Percentiles rank a stretch among this genome's conserved stretches.
phyloP scores from a whole-genome alignment of 2,329 filamentous ascomycete genomes.

The Graphiopsis chlorocephala region DNA sequence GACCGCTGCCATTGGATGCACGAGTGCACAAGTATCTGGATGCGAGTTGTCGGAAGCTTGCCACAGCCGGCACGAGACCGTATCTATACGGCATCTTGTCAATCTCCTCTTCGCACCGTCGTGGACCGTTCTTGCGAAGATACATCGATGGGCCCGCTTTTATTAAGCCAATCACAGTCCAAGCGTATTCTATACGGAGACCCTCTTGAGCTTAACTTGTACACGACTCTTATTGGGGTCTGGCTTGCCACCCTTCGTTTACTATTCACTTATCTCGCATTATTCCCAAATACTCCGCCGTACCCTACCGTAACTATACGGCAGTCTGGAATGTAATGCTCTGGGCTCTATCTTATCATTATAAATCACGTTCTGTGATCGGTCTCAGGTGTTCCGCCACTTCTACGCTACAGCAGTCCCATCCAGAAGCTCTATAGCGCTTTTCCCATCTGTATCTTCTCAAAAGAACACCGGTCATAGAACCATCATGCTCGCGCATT shows the following conservation, averaged over 20 bases:
- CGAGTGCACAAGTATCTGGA: neutral
- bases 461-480: too few relatives aligned
- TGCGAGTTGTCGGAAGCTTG: neutral
- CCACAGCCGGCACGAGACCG: neutral
- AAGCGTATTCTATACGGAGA: neutral
- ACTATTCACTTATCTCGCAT: neutral
- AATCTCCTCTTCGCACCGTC: neutral
- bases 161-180: neutral
- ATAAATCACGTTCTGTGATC: too few relatives aligned
- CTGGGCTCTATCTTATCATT: too few relatives aligned
- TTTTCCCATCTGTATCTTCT: too few relatives aligned
- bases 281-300: neutral
- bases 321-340: neutral
- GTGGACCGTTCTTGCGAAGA: neutral
- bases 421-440: too few relatives aligned
- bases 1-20: neutral
- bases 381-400: too few relatives aligned
- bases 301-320: neutral
- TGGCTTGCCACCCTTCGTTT: neutral
- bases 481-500: too few relatives aligned
- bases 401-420: too few relatives aligned
- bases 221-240: neutral
- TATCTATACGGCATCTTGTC: neutral
- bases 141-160: neutral
- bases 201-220: neutral